Percentiles rank a stretch among this genome's conserved stretches.
Conservation (phyloP, 148 eudicot species). For the Vaccinium myrtillus region DNA sequence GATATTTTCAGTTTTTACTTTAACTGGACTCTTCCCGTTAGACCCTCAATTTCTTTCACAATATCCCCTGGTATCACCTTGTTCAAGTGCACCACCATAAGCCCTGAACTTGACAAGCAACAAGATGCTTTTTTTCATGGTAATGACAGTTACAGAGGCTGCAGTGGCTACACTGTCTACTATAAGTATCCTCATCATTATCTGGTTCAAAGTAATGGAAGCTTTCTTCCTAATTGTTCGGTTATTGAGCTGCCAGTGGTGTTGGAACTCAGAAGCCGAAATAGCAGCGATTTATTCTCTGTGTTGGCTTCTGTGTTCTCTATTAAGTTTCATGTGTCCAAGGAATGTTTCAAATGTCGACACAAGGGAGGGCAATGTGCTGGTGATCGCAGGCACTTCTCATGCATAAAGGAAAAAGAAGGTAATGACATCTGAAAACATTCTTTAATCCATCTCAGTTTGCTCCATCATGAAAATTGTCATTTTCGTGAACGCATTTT, state of each 20-base stretch:
- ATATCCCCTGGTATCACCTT: too few species aligned
- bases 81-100: too few species aligned
- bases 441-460: neutral
- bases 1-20: too few species aligned
- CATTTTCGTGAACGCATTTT: too few species aligned
- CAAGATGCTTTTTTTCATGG: too few species aligned
- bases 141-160: too few species aligned
- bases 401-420: neutral
- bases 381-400: neutral
- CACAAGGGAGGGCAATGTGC: neutral
- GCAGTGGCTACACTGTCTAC: too few species aligned
- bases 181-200: neutral
- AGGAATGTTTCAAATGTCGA: neutral
- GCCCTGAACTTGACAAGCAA: too few species aligned
- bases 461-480: neutral
- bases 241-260: slow-evolving; percentile 12
- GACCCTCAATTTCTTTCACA: too few species aligned
- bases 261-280: neutral
- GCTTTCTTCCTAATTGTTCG: neutral
- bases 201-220: neutral
- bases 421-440: neutral
- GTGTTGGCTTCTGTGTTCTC: neutral
- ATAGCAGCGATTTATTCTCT: neutral
- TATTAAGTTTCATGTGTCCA: neutral
- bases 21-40: too few species aligned